phyloP scores from a whole-genome alignment of 2,329 filamentous ascomycete species.

The Penicillium sp. region DNA sequence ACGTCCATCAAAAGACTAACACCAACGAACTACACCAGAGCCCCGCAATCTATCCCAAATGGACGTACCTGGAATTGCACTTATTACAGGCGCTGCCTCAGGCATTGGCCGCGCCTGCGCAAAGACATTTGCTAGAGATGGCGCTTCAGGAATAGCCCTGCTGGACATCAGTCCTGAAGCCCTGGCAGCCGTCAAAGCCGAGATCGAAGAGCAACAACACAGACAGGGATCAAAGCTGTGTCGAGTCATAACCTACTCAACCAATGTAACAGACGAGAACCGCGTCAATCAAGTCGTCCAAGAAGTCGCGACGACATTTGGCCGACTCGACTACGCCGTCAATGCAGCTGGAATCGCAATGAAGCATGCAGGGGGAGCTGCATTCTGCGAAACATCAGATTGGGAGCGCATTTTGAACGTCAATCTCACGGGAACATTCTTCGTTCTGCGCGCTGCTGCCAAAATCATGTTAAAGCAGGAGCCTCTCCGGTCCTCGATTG shows the following conservation, averaged over 20 bases:
- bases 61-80: conserved; percentile 19
- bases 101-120: conserved; percentile 19
- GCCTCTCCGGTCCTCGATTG: conserved; percentile 37
- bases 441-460: conserved; percentile 40
- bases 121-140: conserved; percentile 13
- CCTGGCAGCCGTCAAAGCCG: conserved; percentile 10
- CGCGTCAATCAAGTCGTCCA: conserved; percentile 13
- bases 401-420: conserved; percentile 44
- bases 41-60: background rate
- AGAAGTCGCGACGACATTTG: conserved; percentile 11
- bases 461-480: conserved; percentile 47
- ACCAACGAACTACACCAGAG: background rate
- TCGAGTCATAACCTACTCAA: conserved; percentile 12
- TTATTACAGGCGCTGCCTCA: conserved; percentile 18
- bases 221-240: background rate
- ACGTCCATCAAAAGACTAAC: background rate
- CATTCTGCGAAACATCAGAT: conserved; percentile 28
- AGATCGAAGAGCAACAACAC: conserved; percentile 11
- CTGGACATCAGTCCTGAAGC: conserved; percentile 13
- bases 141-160: conserved; percentile 15
- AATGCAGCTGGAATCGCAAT: conserved; percentile 24
- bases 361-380: conserved; percentile 21
- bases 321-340: conserved; percentile 17
- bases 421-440: conserved; percentile 46
- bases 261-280: conserved; percentile 14